Evolutionary conservation across 257 asterid species (phyloP), one percentile per base, ranked within the genome.

Genomic region (Misopates orontium): DNA sequence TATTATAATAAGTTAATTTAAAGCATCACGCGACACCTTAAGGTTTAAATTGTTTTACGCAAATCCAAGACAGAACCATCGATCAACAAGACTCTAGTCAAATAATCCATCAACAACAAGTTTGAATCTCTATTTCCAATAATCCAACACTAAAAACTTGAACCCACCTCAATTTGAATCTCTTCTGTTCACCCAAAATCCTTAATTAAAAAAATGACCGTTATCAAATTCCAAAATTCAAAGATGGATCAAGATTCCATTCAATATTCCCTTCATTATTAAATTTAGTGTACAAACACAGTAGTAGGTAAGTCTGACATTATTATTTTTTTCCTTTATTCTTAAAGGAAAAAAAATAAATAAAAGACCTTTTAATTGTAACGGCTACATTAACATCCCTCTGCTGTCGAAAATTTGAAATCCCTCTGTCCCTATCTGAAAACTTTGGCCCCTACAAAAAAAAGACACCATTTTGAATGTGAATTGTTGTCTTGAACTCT

Each of bases 331-430:
- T 62, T 22, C 16, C 24, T 32, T 42, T n/a, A 2, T 6, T 23
- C n/a, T n/a, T n/a, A n/a, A n/a, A n/a, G n/a, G n/a, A n/a, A 60
- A 52, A 12, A 1, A 50, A 62, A 41, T 18, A 31, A 36, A 18
- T 24, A 62, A 40, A 47, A 67, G 22, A 13, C 69, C 45, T 59
- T 68, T 42, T 56, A 28, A 52, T 23, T 45, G 5, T 76, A 87
- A 87, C 95, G 91, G 91, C 87, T 79, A 79, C 69, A 75, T 84
- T 81, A 67, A 71, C 52, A 77, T 58, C 67, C 71, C 68, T 58
- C 71, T 70, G 61, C 72, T 60, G 80, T 72, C 69, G n/a, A 63
- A 78, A 85, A 54, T 85, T 89, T 86, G 92, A 89, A 88, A 69
- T 79, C 39, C 36, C 3, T 56, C 60, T 52, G 53, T 65, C 82